Base-by-base conservation (phyloP, 2,329 filamentous ascomycete species). In the Penicillium aurantiogriseum region DNA sequence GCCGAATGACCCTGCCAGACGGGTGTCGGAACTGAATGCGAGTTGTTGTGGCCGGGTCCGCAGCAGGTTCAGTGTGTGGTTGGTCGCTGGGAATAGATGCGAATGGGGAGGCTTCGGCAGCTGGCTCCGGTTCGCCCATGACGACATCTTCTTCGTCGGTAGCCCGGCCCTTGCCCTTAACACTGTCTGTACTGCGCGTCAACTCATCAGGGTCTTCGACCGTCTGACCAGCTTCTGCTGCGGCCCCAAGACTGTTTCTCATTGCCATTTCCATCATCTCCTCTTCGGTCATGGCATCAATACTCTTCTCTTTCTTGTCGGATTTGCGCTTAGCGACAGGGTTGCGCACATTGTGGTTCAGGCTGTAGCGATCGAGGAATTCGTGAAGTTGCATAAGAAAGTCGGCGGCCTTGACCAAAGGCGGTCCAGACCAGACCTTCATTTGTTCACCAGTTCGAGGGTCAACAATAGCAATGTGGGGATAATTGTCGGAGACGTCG, bases 261-360 rank as follows among this genome's bases (percentile, higher is more conserved):
- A 99, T 75, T 0, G 94, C 94, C 84, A 97, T 87, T 74, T 97
- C 89, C 65, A 99, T 79, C 92, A 96, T 96, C 77, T 99, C 92
- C 49, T 97, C 92, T 71, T 99, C 94, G 0, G 91, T 96, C 88
- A 99, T 93, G 39, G 89, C 86, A 57, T 89, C 89, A 2, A 97
- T 85, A 63, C 93, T 90, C 54, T 90, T 81, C 51, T 85, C 81
- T 70, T 88, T 88, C 45, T 84, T 80, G 69, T 91, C 89, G 3
- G 87, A 82, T 73, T 90, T 91, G 53, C 88, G 81, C 71, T 86
- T 89, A 25, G 91, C 88, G 5, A 99, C 91, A 0, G 94, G 94
- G 70, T 99, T 99, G 78, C 95, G 96, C 71, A 89, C 93, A 69
- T 91, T 88, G 44, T 86, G 85, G 31, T 89, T 91, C 50, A 99